Percentiles rank a stretch among this genome's conserved stretches.
Conservation (phyloP, 2,329 filamentous ascomycete species). For the Monilinia fructicola region DNA sequence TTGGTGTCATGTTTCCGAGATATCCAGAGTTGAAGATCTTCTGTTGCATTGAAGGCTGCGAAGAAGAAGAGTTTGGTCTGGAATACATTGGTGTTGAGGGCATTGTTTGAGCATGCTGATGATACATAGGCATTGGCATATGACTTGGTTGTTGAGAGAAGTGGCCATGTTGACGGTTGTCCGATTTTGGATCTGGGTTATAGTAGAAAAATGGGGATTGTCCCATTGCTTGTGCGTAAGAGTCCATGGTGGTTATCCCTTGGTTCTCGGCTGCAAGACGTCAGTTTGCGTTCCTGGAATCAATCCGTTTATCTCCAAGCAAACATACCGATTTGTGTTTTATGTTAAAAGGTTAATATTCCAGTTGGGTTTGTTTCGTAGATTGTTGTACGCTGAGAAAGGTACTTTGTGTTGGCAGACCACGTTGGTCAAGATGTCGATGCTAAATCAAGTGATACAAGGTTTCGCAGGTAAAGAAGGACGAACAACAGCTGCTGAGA, state of each 20-base stretch:
- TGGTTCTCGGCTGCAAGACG: constrained; percentile 27
- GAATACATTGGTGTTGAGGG: constrained; percentile 65
- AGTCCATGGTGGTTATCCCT: constrained; percentile 37
- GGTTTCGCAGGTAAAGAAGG: constrained; percentile 39
- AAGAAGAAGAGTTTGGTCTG: constrained; percentile 63
- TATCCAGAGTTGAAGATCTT: constrained; percentile 39
- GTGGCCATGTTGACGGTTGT: constrained; percentile 72
- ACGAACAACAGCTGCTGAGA: constrained; percentile 41
- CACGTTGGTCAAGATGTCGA: constrained; percentile 24
- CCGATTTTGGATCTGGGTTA: constrained; percentile 70
- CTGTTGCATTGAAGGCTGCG: constrained; percentile 51
- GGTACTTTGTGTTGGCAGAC: constrained; percentile 25
- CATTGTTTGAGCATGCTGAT: constrained; percentile 52
- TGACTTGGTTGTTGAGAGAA: constrained; percentile 61
- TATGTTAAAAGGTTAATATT: constrained; percentile 15
- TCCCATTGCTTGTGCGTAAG: constrained; percentile 57
- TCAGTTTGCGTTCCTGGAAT: constrained; percentile 34
- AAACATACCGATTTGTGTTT: constrained; percentile 30
- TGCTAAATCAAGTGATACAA: constrained; percentile 28
- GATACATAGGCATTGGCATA: constrained; percentile 54
- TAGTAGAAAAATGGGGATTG: constrained; percentile 86
- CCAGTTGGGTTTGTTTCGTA: constrained; percentile 22
- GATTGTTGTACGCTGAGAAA: constrained; percentile 32
- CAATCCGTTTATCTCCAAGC: constrained; percentile 2
- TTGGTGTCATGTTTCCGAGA: constrained; percentile 61